Evolutionary conservation across 768 basidiomycete genomes (phyloP).

Genomic region (Lepiota venenata): DNA sequence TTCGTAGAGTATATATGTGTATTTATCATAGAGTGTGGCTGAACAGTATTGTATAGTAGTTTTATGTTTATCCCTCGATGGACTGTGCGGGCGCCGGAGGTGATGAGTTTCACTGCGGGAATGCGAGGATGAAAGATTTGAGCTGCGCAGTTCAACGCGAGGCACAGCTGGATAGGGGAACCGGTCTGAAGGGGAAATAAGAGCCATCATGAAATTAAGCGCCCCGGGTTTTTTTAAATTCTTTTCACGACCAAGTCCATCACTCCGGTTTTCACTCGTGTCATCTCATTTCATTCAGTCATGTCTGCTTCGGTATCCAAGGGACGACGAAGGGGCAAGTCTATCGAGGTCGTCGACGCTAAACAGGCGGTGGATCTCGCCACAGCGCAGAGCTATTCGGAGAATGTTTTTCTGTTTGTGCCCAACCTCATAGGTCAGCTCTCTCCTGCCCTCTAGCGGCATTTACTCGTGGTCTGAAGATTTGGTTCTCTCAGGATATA

Average conservation of each 20-base stretch:
- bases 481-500: constrained; percentile 64
- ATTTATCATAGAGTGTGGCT: constrained; percentile 1
- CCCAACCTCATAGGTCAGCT: constrained; percentile 91
- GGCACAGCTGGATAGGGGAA: no score
- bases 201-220: not conserved
- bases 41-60: not conserved
- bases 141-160: no score
- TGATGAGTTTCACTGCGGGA: not conserved
- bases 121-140: not conserved
- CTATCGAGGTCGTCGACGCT: constrained; percentile 75
- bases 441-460: constrained; percentile 2
- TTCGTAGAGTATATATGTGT: constrained; percentile 6
- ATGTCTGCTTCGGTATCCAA: constrained; percentile 31
- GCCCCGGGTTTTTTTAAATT: not conserved
- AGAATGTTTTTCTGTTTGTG: constrained; percentile 96
- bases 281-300: constrained; percentile 7
- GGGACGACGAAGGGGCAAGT: constrained; percentile 42
- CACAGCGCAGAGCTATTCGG: constrained; percentile 80
- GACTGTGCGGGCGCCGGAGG: not conserved
- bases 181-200: no score
- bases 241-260: constrained; percentile 9
- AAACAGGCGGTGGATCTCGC: constrained; percentile 86
- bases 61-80: not conserved
- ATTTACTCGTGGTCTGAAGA: constrained; percentile 14
- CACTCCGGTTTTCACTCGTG: constrained; percentile 7